Percentiles rank a stretch among this genome's conserved stretches.
phyloP scores from a whole-genome alignment of 1,139 yeast genomes.

The Wickerhamomyces sp. region DNA sequence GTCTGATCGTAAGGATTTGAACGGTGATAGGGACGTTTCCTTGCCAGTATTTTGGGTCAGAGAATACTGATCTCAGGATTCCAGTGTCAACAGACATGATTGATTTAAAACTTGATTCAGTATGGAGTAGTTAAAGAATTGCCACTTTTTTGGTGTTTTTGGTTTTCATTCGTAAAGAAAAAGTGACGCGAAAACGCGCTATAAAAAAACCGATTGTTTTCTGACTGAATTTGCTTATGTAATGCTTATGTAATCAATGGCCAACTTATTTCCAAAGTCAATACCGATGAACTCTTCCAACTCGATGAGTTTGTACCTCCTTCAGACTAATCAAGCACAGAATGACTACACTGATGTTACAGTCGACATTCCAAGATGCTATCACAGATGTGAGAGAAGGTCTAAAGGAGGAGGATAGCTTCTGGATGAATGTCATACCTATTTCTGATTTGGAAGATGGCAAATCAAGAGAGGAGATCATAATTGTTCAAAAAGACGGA shows the following conservation, averaged over 20 bases:
- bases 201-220: neutral
- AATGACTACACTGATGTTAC: slow-evolving; percentile 28
- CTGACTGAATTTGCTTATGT: neutral
- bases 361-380: slow-evolving; percentile 39
- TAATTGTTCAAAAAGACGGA: slow-evolving; percentile 13
- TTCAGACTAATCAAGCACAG: too few relatives aligned
- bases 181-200: slow-evolving; percentile 1
- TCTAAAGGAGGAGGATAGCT: slow-evolving; percentile 23
- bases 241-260: neutral
- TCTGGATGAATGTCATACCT: slow-evolving; percentile 39
- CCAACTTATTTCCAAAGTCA: neutral
- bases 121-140: neutral
- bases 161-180: neutral
- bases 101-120: neutral
- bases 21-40: slow-evolving; percentile 34
- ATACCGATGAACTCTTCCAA: too few relatives aligned
- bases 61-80: slow-evolving; percentile 14
- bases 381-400: slow-evolving; percentile 32
- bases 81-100: slow-evolving; percentile 11
- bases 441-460: slow-evolving; percentile 27
- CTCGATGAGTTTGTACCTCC: too few relatives aligned
- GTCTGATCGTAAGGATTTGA: slow-evolving; percentile 46
- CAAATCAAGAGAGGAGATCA: slow-evolving; percentile 22
- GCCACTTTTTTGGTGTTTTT: neutral
- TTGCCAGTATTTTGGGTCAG: slow-evolving; percentile 15